Percentiles rank a stretch among this genome's conserved stretches.
Evolutionary conservation across 2,329 filamentous ascomycete species (phyloP).

Genomic region (Penicillium expansum): DNA sequence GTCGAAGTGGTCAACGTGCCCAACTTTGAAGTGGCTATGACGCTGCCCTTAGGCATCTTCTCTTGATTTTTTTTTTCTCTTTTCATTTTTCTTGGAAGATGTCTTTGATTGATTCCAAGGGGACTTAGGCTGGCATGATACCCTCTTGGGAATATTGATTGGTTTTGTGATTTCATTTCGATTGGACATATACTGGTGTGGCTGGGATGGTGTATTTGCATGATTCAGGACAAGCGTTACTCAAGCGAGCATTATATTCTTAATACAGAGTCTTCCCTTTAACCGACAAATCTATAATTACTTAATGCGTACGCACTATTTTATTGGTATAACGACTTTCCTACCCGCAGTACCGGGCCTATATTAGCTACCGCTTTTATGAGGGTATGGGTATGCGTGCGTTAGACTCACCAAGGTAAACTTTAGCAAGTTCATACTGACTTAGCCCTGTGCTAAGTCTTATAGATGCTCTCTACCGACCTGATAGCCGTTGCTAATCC

Average conservation of each 20-base stretch:
- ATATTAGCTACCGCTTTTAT: background rate
- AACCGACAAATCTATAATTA: background rate
- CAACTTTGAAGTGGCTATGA: constrained; percentile 52
- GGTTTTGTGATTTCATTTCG: constrained; percentile 2
- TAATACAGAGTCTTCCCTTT: background rate
- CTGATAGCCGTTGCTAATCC: background rate
- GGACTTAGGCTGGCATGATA: constrained; percentile 17
- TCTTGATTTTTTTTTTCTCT: constrained; percentile 16
- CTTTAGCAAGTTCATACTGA: background rate
- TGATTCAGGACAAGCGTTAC: constrained; percentile 6
- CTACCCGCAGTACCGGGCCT: background rate
- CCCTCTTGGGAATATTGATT: constrained; percentile 8
- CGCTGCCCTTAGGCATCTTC: constrained; percentile 51
- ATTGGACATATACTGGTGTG: constrained; percentile 12
- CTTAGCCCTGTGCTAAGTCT: no score
- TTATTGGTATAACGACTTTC: background rate
- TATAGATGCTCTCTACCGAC: no score
- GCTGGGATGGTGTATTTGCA: constrained; percentile 7
- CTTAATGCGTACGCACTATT: background rate
- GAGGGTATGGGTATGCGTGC: background rate
- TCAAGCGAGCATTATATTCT: constrained; percentile 4
- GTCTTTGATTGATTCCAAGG: background rate
- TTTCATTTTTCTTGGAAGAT: background rate
- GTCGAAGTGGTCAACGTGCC: constrained; percentile 56
- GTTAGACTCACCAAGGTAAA: background rate